phyloP scores from a whole-genome alignment of 78 protist species.

The Anaeramoeba flamelloides region DNA sequence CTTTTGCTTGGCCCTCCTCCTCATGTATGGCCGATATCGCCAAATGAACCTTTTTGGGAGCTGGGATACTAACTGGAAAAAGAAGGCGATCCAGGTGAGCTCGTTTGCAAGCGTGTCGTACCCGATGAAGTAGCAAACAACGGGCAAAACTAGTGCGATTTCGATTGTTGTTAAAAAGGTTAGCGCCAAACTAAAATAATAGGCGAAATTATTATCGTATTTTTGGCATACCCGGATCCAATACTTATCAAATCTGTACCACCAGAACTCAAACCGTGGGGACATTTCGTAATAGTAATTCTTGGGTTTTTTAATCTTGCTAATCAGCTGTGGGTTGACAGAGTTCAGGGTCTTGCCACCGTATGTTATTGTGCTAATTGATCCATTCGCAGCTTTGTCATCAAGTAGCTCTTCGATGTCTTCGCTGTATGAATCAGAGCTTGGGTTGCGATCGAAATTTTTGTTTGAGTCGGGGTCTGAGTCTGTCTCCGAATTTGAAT shows the following conservation, averaged over 20 bases:
- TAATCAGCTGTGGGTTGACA: too few relatives aligned
- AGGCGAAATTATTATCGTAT: not conserved
- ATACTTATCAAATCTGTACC: constrained; percentile 35
- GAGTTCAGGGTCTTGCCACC: too few relatives aligned
- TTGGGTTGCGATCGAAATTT: too few relatives aligned
- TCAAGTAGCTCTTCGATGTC: too few relatives aligned
- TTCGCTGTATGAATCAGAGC: too few relatives aligned
- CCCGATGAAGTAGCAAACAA: constrained; percentile 28
- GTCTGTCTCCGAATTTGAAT: too few relatives aligned
- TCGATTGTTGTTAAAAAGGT: constrained; percentile 38
- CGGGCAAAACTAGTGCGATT: constrained; percentile 36
- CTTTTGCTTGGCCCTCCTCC: constrained; percentile 27
- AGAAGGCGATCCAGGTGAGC: constrained; percentile 21
- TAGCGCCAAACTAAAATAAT: not conserved
- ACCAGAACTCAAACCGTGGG: constrained; percentile 27
- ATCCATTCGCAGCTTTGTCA: too few relatives aligned
- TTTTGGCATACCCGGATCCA: constrained; percentile 23
- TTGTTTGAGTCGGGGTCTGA: too few relatives aligned
- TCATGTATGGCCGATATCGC: constrained; percentile 56
- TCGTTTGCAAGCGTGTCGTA: constrained; percentile 39
- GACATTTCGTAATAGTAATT: constrained; percentile 28
- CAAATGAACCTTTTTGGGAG: constrained; percentile 56
- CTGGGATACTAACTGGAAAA: constrained; percentile 33
- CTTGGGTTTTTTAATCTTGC: too few relatives aligned
- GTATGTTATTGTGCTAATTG: too few relatives aligned